Evolutionary conservation across 305 asterid genomes (phyloP).

Genomic region (Lippia alba): DNA sequence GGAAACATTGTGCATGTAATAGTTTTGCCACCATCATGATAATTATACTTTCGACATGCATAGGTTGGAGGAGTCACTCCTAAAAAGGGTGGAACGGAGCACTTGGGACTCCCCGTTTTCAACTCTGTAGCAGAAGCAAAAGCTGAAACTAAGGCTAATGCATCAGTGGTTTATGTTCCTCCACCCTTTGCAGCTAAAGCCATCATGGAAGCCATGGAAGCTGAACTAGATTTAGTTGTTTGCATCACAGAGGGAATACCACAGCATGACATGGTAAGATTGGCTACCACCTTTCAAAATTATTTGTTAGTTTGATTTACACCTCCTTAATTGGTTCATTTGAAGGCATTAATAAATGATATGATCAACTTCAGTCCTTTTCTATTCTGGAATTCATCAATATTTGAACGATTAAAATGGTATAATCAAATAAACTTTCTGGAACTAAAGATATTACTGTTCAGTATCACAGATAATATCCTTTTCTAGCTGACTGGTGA

Average conservation of each 20-base stretch:
- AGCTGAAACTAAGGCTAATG: conserved; percentile 93
- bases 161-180: conserved; percentile 92
- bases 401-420: background rate
- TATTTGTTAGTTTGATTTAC: background rate
- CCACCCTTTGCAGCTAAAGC: conserved; percentile 97
- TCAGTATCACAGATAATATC: background rate
- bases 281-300: background rate
- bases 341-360: background rate
- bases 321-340: background rate
- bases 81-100: conserved; percentile 92
- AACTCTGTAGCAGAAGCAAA: conserved; percentile 93
- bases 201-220: conserved; percentile 85
- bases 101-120: conserved; percentile 92
- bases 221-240: conserved; percentile 85
- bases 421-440: background rate
- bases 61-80: conserved; percentile 99
- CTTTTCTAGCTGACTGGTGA: background rate
- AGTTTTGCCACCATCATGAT: background rate
- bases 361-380: background rate
- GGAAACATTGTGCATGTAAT: background rate
- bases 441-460: background rate
- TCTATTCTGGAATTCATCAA: background rate
- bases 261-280: conserved; percentile 92
- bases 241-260: conserved; percentile 96
- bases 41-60: conserved; percentile 18